Conservation (phyloP, 139 green algal genomes). For the Closterium sp. region DNA sequence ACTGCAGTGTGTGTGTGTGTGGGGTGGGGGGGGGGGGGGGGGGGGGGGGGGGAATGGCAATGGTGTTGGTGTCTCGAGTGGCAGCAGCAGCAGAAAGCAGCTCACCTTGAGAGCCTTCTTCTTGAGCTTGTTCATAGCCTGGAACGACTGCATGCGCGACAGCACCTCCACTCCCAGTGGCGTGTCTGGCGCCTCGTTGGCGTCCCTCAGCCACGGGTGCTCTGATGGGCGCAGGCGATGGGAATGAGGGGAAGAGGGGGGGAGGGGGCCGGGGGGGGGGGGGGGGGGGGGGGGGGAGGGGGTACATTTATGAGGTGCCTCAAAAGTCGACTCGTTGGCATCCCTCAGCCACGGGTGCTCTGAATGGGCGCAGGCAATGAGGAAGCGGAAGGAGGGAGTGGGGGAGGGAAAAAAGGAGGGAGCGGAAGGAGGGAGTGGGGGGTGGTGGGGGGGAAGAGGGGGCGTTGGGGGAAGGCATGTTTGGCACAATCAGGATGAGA, state of each 20-base stretch:
- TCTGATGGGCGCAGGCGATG: constrained; percentile 1
- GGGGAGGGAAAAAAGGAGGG: not conserved
- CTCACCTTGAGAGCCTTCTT: constrained; percentile 77
- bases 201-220: constrained; percentile 88
- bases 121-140: constrained; percentile 91
- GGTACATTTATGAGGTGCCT: not conserved
- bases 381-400: not conserved
- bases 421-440: not conserved
- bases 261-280: not conserved
- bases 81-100: too few species aligned
- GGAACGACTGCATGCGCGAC: constrained; percentile 83
- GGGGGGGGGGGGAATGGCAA: too few species aligned
- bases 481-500: too few species aligned
- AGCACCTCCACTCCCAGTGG: constrained; percentile 78
- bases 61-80: too few species aligned
- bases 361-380: not conserved
- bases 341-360: constrained; percentile 87
- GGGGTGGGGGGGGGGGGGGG: too few species aligned
- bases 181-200: constrained; percentile 70
- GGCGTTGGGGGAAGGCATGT: too few species aligned
- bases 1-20: too few species aligned
- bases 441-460: not conserved
- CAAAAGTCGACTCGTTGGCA: constrained; percentile 62
- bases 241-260: not conserved
- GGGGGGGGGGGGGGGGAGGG: not conserved